Evolutionary conservation across 495 filamentous ascomycete genomes (phyloP).

Genomic region (Xanthoparmelia taractica): DNA sequence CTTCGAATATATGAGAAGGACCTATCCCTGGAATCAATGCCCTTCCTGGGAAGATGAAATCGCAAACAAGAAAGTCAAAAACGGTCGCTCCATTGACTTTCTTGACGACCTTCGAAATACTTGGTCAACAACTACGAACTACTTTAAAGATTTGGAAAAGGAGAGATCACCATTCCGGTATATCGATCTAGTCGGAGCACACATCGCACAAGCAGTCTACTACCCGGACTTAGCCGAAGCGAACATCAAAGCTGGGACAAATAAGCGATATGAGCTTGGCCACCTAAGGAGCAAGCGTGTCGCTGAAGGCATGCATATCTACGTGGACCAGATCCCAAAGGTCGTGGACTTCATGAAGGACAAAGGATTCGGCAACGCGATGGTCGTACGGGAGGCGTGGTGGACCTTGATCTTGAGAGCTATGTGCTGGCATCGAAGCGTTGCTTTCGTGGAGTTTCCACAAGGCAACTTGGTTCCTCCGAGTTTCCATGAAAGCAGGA

Average conservation of each 20-base stretch:
- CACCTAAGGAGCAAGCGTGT: background rate
- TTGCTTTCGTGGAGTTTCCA: constrained; percentile 20
- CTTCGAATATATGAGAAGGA: constrained; percentile 6
- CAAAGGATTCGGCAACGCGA: background rate
- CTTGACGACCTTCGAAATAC: background rate
- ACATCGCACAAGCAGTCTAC: constrained; percentile 17
- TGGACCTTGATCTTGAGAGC: constrained; percentile 27
- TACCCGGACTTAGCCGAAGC: constrained; percentile 1
- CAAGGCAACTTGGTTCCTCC: background rate
- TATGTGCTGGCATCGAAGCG: constrained; percentile 27
- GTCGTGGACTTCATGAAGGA: constrained; percentile 6
- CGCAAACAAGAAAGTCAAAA: background rate
- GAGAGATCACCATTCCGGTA: background rate
- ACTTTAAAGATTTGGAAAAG: background rate
- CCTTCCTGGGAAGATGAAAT: background rate
- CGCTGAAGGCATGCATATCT: constrained; percentile 12
- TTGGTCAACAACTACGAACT: background rate
- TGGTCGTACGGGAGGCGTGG: constrained; percentile 17
- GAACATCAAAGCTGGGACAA: background rate
- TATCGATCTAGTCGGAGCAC: constrained; percentile 1
- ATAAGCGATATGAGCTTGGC: background rate
- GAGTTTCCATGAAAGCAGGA: constrained; percentile 10
- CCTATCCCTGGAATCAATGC: constrained; percentile 4
- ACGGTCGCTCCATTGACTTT: background rate
- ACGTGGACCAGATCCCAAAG: constrained; percentile 1